Evolutionary conservation across 1,139 yeast genomes (phyloP).

Genomic region (Zygosaccharomyces pseudobailii): DNA sequence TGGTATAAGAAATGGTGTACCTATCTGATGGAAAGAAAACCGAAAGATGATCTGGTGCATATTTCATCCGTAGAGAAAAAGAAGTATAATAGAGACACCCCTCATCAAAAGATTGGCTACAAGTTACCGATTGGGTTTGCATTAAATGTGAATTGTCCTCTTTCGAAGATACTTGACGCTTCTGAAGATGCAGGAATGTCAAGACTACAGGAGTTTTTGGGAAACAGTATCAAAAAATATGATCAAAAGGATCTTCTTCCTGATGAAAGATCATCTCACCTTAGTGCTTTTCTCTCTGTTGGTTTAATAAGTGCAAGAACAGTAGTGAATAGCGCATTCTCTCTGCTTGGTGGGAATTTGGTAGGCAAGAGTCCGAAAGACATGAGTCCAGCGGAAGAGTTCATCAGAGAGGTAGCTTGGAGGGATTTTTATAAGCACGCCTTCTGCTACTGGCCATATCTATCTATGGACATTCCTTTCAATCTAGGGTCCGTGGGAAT

Average conservation of each 20-base stretch:
- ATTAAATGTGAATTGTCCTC: conserved; percentile 4
- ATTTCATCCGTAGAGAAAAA: conserved; percentile 1
- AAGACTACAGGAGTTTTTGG: conserved; percentile 35
- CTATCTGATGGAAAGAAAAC: conserved; percentile 25
- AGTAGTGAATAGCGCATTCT: conserved; percentile 34
- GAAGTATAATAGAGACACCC: conserved; percentile 5
- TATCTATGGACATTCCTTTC: conserved; percentile 48
- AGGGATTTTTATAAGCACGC: conserved; percentile 53
- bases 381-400: conserved; percentile 37
- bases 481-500: conserved; percentile 40
- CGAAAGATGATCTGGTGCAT: conserved; percentile 7
- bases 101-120: conserved; percentile 7
- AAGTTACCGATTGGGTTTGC: conserved; percentile 17
- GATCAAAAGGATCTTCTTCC: conserved; percentile 28
- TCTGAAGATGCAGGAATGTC: conserved; percentile 40
- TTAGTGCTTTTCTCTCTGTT: conserved; percentile 45
- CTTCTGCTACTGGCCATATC: conserved; percentile 46
- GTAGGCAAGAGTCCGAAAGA: conserved; percentile 31
- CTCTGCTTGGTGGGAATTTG: conserved; percentile 27
- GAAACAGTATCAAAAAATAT: conserved; percentile 33
- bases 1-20: conserved; percentile 48
- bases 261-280: conserved; percentile 38
- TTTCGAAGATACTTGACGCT: conserved; percentile 23
- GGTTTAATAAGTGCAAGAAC: conserved; percentile 45
- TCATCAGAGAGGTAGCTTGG: conserved; percentile 54